A percentile compares a stretch with the other conserved stretches of the same genome.
phyloP scores from a whole-genome alignment of 805 yeast genomes.

The Candida maesae region DNA sequence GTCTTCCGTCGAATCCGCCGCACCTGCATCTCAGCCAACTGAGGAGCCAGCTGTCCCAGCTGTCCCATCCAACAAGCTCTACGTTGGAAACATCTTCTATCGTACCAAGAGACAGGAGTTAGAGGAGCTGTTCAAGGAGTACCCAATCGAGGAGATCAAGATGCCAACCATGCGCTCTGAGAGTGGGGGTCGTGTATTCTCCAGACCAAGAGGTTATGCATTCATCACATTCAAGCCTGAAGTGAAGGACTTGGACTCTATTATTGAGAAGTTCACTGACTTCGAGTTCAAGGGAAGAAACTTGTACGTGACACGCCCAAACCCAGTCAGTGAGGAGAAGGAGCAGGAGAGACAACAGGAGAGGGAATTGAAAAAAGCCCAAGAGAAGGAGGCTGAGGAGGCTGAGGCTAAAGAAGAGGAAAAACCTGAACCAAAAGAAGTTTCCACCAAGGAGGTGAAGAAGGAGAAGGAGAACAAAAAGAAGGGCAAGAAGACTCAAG shows the following conservation, averaged over 20 bases:
- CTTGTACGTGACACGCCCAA: slow-evolving; percentile 51
- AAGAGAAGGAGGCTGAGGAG: not conserved
- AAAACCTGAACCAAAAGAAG: too few relatives aligned
- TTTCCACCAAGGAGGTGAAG: not conserved
- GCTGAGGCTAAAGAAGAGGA: not conserved
- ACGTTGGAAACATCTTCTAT: slow-evolving; percentile 63
- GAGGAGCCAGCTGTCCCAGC: slow-evolving; percentile 1
- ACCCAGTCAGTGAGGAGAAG: slow-evolving; percentile 29
- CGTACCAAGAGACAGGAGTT: slow-evolving; percentile 54
- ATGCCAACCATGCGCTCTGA: slow-evolving; percentile 44
- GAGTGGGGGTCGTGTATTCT: slow-evolving; percentile 33
- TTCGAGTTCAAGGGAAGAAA: slow-evolving; percentile 42
- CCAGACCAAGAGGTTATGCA: slow-evolving; percentile 52
- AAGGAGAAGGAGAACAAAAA: slow-evolving; percentile 16
- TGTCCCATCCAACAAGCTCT: slow-evolving; percentile 43
- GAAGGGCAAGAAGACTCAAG: slow-evolving; percentile 15
- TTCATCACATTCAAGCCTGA: slow-evolving; percentile 47
- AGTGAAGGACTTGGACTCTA: slow-evolving; percentile 37
- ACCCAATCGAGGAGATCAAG: slow-evolving; percentile 43
- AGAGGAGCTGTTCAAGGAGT: slow-evolving; percentile 46
- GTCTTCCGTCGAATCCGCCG: not conserved
- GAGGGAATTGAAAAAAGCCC: not conserved
- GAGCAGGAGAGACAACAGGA: slow-evolving; percentile 9
- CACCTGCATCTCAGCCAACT: not conserved
- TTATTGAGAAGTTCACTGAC: slow-evolving; percentile 40